Conservation (phyloP, 345 rosid genomes). For the Mallotus nudiflorus region DNA sequence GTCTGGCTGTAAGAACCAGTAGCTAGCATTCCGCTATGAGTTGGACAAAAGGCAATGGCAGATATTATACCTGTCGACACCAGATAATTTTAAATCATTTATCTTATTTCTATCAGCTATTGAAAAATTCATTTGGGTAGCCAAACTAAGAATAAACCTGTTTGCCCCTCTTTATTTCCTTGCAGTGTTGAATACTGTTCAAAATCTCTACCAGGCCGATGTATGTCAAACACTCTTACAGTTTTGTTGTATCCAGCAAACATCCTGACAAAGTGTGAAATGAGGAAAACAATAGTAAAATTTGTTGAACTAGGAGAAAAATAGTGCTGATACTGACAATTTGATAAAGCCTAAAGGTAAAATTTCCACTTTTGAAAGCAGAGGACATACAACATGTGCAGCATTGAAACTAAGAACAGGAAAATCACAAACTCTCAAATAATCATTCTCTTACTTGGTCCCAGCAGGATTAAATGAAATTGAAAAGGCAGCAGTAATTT, state of each 20-base stretch:
- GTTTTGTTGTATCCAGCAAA: slow-evolving; percentile 92
- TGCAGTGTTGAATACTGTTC: slow-evolving; percentile 66
- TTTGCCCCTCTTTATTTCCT: slow-evolving; percentile 90
- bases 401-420: background rate
- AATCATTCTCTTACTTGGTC: slow-evolving; percentile 58
- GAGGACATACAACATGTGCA: background rate
- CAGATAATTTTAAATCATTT: too few relatives aligned
- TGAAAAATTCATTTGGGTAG: background rate
- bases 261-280: slow-evolving; percentile 46
- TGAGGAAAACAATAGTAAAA: slow-evolving; percentile 3
- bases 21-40: slow-evolving; percentile 83
- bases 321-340: background rate
- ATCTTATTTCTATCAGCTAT: background rate
- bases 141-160: slow-evolving; percentile 45
- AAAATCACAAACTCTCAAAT: background rate
- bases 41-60: slow-evolving; percentile 75
- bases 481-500: slow-evolving; percentile 91
- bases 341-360: background rate
- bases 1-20: slow-evolving; percentile 87
- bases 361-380: background rate
- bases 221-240: slow-evolving; percentile 81
- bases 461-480: slow-evolving; percentile 85
- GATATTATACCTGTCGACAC: slow-evolving; percentile 73
- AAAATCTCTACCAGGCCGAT: slow-evolving; percentile 96
- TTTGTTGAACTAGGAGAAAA: slow-evolving; percentile 3